Base-by-base conservation (phyloP, 768 basidiomycete species). In the Coprinopsis cinerea region DNA sequence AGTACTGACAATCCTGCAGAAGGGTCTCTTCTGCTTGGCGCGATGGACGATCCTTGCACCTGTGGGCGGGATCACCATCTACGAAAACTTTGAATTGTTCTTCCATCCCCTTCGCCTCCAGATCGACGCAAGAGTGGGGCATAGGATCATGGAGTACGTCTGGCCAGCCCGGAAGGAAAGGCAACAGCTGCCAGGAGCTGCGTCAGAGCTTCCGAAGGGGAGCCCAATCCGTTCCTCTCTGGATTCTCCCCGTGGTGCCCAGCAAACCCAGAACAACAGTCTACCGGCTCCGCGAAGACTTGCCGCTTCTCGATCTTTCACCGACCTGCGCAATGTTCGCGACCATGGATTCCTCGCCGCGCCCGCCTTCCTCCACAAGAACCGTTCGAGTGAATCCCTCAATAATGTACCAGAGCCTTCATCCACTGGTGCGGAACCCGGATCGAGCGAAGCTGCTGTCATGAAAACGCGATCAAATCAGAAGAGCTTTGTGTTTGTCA, bases 51-150 rank as follows among this genome's bases (percentile, higher is more conserved):
- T 88, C 22, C 70, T 92, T n/a, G 79, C 92, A 1, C 89, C 92
- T 14, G 92, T 97, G 20, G 94, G 92, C 17, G 94, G 94, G 11
- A 96, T 98, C 55, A 80, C 85, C 1, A 89, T 96, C 54, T 85
- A 92, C 63, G 84, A 92, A 62, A 73, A 76, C 24, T 89, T 96
- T 57, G 81, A 88, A 54, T 68, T 95, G 28, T 77, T 81, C 23
- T 71, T 96, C 35, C 92, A 94, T 63, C 94, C 93, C 0, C 75
- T 97, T 57, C 81, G 85, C 25, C 74, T 96, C 5, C 89, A 92
- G 55, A 75, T 97, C 43, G 94, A 98, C 64, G 82, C 88, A 23
- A 78, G 76, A 54, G 76, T 94, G 24, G 92, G 91, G 7, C 76
- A 77, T 17, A 75, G 81, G 48, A 85, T 97, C 49, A 82, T 91